Percentiles rank a stretch among this genome's conserved stretches.
phyloP scores from a whole-genome alignment of 805 yeast genomes.

The Candida cerambycidarum region DNA sequence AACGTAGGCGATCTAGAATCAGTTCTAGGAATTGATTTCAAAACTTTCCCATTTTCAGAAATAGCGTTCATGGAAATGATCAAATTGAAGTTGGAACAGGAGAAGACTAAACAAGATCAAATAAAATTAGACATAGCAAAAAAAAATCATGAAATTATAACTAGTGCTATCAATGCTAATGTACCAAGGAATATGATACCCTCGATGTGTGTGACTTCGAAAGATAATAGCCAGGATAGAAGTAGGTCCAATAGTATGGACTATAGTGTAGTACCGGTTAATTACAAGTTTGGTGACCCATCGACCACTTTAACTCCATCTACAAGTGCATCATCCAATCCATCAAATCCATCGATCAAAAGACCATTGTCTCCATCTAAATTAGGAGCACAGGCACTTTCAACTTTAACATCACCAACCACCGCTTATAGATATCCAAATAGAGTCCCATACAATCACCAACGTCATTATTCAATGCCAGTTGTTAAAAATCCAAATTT shows the following conservation, averaged over 20 bases:
- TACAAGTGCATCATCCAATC: slow-evolving; percentile 5
- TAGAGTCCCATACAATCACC: slow-evolving; percentile 26
- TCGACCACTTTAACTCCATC: slow-evolving; percentile 5
- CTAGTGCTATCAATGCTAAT: slow-evolving; percentile 57
- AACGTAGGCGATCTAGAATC: slow-evolving; percentile 1
- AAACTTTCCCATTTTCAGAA: slow-evolving; percentile 57
- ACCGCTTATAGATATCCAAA: slow-evolving; percentile 14
- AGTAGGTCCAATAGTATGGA: slow-evolving; percentile 8
- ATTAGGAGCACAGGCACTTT: slow-evolving; percentile 72
- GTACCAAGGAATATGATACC: slow-evolving; percentile 69
- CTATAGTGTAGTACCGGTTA: slow-evolving; percentile 26
- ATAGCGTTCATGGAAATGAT: slow-evolving; percentile 58
- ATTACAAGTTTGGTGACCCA: slow-evolving; percentile 37
- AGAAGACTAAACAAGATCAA: slow-evolving; percentile 77
- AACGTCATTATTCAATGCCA: slow-evolving; percentile 46
- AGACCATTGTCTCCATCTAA: slow-evolving; percentile 67
- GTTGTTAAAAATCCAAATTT: slow-evolving; percentile 7
- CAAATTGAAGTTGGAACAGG: slow-evolving; percentile 66
- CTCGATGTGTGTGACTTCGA: slow-evolving; percentile 43
- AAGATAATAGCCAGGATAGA: background rate
- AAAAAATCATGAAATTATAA: slow-evolving; percentile 60
- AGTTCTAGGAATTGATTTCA: slow-evolving; percentile 50
- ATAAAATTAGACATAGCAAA: slow-evolving; percentile 64
- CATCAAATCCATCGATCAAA: slow-evolving; percentile 6
- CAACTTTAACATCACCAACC: slow-evolving; percentile 41